A percentile compares a stretch with the other conserved stretches of the same genome.
phyloP scores from a whole-genome alignment of 2,329 filamentous ascomycete species.

The Chaetomium olivaceum region DNA sequence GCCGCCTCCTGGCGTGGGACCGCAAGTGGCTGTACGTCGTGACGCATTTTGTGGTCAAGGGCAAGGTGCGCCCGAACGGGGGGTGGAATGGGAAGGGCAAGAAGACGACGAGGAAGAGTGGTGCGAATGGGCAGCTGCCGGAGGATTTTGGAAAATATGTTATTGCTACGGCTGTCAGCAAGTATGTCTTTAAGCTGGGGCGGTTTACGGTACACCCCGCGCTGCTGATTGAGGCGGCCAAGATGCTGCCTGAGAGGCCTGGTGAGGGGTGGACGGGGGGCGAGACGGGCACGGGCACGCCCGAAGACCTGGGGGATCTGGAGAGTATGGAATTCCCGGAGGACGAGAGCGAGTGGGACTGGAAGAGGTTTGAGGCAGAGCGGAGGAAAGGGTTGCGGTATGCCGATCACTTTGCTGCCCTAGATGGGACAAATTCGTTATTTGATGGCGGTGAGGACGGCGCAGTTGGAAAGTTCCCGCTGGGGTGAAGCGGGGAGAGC shows the following conservation, averaged over 20 bases:
- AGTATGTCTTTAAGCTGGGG: conserved; percentile 81
- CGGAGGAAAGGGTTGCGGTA: conserved; percentile 57
- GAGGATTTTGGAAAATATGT: conserved; percentile 62
- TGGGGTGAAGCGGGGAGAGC: conserved; percentile 37
- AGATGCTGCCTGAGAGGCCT: conserved; percentile 72
- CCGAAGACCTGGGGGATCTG: conserved; percentile 42
- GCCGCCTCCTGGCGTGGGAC: conserved; percentile 71
- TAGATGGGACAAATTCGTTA: conserved; percentile 54
- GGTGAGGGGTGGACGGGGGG: conserved; percentile 60
- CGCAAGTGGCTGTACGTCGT: conserved; percentile 79
- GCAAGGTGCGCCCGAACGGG: conserved; percentile 53
- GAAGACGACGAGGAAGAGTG: conserved; percentile 33
- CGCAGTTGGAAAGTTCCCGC: conserved; percentile 52
- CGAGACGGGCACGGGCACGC: conserved; percentile 45
- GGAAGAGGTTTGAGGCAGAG: conserved; percentile 57
- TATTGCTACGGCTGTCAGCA: conserved; percentile 70
- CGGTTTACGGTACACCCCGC: conserved; percentile 83
- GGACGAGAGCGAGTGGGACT: conserved; percentile 53
- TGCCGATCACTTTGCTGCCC: conserved; percentile 56
- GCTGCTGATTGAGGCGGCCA: conserved; percentile 68
- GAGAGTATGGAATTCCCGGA: conserved; percentile 43
- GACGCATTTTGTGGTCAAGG: conserved; percentile 69
- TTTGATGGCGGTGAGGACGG: conserved; percentile 57
- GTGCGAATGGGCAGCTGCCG: conserved; percentile 29
- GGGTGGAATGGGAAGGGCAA: conserved; percentile 52